Base-by-base conservation (phyloP, 805 yeast genomes). In the Pichia kluyveri region DNA sequence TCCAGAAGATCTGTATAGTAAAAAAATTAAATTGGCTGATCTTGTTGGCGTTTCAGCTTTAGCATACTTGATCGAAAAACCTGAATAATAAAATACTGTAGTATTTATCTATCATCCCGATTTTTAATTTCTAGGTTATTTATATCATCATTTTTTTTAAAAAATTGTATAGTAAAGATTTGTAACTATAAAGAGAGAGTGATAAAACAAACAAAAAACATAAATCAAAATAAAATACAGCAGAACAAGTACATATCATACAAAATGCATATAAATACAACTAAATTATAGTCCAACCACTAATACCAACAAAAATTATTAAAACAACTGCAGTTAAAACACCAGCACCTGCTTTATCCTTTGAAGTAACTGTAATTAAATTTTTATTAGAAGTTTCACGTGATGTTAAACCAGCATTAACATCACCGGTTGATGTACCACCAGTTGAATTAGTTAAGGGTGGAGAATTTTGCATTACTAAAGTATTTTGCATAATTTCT, bases 331-430 rank as follows among this genome's bases (percentile, higher is more conserved):
- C 95, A 0, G 99, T 91, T 40, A 87, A 64, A 23, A 90, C 70
- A 43, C 95, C 95, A 1, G 97, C 96, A 44, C 98, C 98, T 2
- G 88, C 96, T 57, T 74, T 77, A 60, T 87, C 96, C 51, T 77
- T 79, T 0, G 69, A 63, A 0, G 79, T 69, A 40, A 89, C 78
- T 0, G 62, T 67, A 43, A 82, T 62, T 41, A 59, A 61, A 55
- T 77, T 73, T 9, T 48, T 52, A 34, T 55, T 64, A 2, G 75
- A 55, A 8, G 74, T 61, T 44, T 82, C 83, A 9, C 76, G 79
- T 40, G 72, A 66, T 5, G 77, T 73, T 52, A 79, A 70, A 52
- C 86, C 83, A 0, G 59, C 61, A 17, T 60, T 39, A n/a, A 76
- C 73, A 61, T 79, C 71, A 51, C 89, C 89, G 5, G 56, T 50